These are phyloP conservation scores for Capsicum rhomboideum DNA, from an alignment of 257 asterid genomes.

Conservation along the genomic window DNA sequence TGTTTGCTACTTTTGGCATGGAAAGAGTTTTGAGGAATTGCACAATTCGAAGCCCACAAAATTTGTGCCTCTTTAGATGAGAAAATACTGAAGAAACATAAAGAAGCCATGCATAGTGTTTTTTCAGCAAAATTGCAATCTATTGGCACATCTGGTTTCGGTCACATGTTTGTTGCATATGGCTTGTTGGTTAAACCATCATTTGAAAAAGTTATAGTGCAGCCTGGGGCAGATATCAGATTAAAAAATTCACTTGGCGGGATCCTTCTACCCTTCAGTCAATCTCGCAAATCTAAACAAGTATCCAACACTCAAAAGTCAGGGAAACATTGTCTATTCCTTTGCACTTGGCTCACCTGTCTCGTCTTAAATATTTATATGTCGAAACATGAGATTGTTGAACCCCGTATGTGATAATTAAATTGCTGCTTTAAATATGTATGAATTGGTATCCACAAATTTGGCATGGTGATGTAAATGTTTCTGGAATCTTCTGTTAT, in stretches of 20 bases:
- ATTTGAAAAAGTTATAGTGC: slow-evolving; percentile 65
- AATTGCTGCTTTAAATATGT: neutral
- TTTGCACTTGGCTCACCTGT: neutral
- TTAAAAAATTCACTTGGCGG: slow-evolving; percentile 56
- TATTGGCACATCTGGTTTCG: slow-evolving; percentile 33
- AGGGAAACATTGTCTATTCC: slow-evolving; percentile 32
- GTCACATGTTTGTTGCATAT: slow-evolving; percentile 56
- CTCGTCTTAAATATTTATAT: neutral
- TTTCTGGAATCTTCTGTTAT: neutral
- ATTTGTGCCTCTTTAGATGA: slow-evolving; percentile 44
- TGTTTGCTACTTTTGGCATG: slow-evolving; percentile 78
- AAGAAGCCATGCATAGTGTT: slow-evolving; percentile 42
- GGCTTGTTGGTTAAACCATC: slow-evolving; percentile 72
- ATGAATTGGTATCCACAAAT: neutral
- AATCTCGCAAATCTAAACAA: slow-evolving; percentile 46
- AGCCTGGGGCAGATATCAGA: slow-evolving; percentile 47
- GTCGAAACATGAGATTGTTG: neutral
- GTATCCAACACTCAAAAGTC: slow-evolving; percentile 23
- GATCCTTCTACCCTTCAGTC: slow-evolving; percentile 56
- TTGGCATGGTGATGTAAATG: neutral
- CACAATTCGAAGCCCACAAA: slow-evolving; percentile 55
- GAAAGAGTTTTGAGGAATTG: slow-evolving; percentile 48
- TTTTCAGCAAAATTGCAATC: slow-evolving; percentile 74
- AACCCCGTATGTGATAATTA: neutral
- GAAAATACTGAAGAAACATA: slow-evolving; percentile 32